Conservation (phyloP, 306 rosid genomes). For the Lathyrus aphaca region DNA sequence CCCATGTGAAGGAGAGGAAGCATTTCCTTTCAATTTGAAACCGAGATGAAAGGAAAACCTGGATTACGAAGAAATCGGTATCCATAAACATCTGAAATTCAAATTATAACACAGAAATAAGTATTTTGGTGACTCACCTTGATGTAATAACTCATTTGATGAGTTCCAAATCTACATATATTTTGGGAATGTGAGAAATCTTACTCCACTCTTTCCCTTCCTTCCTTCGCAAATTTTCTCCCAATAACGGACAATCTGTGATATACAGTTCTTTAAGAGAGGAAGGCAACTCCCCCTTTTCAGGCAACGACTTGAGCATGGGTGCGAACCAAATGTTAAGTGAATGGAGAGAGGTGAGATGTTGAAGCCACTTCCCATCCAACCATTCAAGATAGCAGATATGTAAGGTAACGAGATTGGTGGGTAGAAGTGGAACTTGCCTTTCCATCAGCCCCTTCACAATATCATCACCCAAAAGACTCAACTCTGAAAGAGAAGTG, state of each 20-base stretch:
- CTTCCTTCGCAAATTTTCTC: not conserved
- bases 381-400: not conserved
- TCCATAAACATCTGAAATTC: too few relatives aligned
- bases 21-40: too few relatives aligned
- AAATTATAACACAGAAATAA: too few relatives aligned
- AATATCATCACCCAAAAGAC: too few relatives aligned
- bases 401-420: not conserved
- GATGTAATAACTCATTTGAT: not conserved
- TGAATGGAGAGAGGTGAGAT: too few relatives aligned
- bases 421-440: not conserved
- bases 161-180: not conserved
- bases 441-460: too few relatives aligned
- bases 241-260: not conserved
- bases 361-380: too few relatives aligned
- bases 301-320: not conserved
- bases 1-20: too few relatives aligned
- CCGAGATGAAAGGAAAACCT: too few relatives aligned
- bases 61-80: too few relatives aligned
- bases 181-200: not conserved
- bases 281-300: not conserved
- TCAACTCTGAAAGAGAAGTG: too few relatives aligned
- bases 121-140: not conserved
- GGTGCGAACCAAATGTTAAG: too few relatives aligned
- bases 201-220: not conserved
- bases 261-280: not conserved